Evolutionary conservation across 345 rosid species (phyloP), one percentile per base, ranked within the genome.

Genomic region (Linum trigynum): DNA sequence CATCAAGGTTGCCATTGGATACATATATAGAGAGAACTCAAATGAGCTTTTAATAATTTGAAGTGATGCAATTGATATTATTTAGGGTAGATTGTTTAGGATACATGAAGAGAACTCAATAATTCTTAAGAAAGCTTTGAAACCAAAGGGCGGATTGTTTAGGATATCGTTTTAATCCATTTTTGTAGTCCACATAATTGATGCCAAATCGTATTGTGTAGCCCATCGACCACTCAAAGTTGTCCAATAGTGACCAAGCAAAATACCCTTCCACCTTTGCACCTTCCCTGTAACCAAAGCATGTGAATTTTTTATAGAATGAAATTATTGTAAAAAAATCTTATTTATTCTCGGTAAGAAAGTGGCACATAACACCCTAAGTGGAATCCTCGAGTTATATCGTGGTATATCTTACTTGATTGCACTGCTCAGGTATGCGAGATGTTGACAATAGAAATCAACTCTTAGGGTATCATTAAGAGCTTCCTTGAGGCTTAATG

Each of bases 161-260:
- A 12, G 77, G 80, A 43, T 82, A 43, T 45, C 84, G 67, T n/a
- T 66, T 80, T 41, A 82, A 70, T 3, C 72, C 77, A 17, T 78
- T 40, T 2, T 75, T 63, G 60, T 58, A 80, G 65, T 84, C 84
- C 53, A 82, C 83, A 65, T 64, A 80, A 37, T 73, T 62, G 11
- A 82, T 57, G 55, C 81, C 86, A 16, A 76, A 80, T 55, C 84
- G 69, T 2, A 70, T 63, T 0, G 62, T 67, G 4, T 74, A 82
- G 12, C 82, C 79, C 40, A 8, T 7, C 32, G 32, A 55, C 82
- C 82, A 80, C 55, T 80, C 84, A 7, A 80, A 77, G 66, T 78
- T 72, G 41, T 81, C 85, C 55, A 79, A 59, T 67, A 85, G 74
- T 5, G 89, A 76, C 89, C 86, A 82, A 35, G 78, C 77, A 51